Evolutionary conservation across 1,284 basidiomycete genomes (phyloP).

Genomic region (Rhodotorula sp.): DNA sequence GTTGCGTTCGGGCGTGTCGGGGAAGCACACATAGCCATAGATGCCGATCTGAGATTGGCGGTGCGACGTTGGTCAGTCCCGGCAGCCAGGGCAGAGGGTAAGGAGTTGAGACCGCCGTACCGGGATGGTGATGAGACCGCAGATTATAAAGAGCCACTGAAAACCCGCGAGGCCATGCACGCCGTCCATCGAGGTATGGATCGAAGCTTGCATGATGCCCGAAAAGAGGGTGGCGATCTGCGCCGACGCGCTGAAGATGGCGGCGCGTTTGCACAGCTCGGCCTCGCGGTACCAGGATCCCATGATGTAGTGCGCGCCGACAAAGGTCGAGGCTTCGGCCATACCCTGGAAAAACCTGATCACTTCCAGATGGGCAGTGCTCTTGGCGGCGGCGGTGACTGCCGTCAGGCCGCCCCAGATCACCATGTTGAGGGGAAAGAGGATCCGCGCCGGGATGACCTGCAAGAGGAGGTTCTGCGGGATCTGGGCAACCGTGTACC

Average conservation of each 20-base stretch:
- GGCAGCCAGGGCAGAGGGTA: not conserved
- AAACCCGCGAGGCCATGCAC: conserved; percentile 60
- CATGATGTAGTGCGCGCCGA: conserved; percentile 65
- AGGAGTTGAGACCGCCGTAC: conserved; percentile 47
- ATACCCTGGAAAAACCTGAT: conserved; percentile 70
- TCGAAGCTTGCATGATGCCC: conserved; percentile 64
- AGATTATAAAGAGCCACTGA: conserved; percentile 72
- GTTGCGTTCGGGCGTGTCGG: conserved; percentile 65
- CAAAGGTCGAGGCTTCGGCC: conserved; percentile 69
- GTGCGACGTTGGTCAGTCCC: not conserved
- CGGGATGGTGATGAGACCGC: conserved; percentile 69
- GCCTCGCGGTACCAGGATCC: conserved; percentile 70
- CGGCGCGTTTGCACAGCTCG: conserved; percentile 68
- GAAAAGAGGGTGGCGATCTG: conserved; percentile 61
- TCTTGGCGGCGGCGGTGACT: conserved; percentile 37
- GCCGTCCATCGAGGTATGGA: conserved; percentile 62
- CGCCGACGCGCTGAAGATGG: conserved; percentile 67
- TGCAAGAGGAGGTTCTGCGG: conserved; percentile 48
- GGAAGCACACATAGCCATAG: conserved; percentile 70
- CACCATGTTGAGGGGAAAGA: conserved; percentile 28
- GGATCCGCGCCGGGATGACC: conserved; percentile 41
- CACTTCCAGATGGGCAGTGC: conserved; percentile 58
- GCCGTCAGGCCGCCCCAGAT: conserved; percentile 44
- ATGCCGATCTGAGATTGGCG: conserved; percentile 50
- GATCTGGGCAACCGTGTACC: conserved; percentile 45